phyloP scores from a whole-genome alignment of 495 filamentous ascomycete genomes.

The Lichina pygmaea region DNA sequence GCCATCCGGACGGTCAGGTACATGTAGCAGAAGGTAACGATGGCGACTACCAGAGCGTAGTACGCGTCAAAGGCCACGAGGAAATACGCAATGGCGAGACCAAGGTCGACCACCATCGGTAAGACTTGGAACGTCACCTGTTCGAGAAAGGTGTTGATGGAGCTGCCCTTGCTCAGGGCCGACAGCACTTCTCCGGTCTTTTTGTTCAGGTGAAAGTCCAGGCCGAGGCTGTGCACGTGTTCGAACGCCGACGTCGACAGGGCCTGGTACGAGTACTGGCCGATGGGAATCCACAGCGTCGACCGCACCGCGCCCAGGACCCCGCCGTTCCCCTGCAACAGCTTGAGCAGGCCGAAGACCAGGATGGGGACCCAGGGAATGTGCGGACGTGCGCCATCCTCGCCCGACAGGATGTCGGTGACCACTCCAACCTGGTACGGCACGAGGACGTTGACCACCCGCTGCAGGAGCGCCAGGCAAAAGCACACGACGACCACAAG shows the following conservation, averaged over 20 bases:
- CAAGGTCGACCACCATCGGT: slow-evolving; percentile 80
- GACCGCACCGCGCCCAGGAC: slow-evolving; percentile 59
- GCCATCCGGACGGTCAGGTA: slow-evolving; percentile 92
- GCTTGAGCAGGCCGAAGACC: slow-evolving; percentile 52
- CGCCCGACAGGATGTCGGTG: slow-evolving; percentile 32
- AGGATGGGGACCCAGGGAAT: slow-evolving; percentile 47
- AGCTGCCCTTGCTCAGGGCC: slow-evolving; percentile 79
- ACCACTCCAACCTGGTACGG: slow-evolving; percentile 52
- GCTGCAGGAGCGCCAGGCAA: slow-evolving; percentile 43
- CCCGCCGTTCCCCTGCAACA: slow-evolving; percentile 73
- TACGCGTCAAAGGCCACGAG: slow-evolving; percentile 56
- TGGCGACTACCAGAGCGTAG: slow-evolving; percentile 71
- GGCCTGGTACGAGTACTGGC: slow-evolving; percentile 87
- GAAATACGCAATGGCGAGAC: slow-evolving; percentile 70
- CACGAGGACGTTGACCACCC: slow-evolving; percentile 55
- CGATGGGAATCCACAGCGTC: slow-evolving; percentile 79
- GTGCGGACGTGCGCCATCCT: slow-evolving; percentile 17
- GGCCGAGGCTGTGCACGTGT: slow-evolving; percentile 79
- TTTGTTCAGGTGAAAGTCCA: slow-evolving; percentile 92
- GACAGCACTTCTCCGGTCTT: slow-evolving; percentile 90
- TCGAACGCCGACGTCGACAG: slow-evolving; percentile 88
- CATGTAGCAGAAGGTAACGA: slow-evolving; percentile 89
- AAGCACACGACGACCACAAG: slow-evolving; percentile 58
- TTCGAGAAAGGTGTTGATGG: slow-evolving; percentile 91
- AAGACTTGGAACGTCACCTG: slow-evolving; percentile 86